A percentile compares a stretch with the other conserved stretches of the same genome.
Conservation (phyloP, 371 early-diverging fungal genomes). For the Mortierella polycephala region DNA sequence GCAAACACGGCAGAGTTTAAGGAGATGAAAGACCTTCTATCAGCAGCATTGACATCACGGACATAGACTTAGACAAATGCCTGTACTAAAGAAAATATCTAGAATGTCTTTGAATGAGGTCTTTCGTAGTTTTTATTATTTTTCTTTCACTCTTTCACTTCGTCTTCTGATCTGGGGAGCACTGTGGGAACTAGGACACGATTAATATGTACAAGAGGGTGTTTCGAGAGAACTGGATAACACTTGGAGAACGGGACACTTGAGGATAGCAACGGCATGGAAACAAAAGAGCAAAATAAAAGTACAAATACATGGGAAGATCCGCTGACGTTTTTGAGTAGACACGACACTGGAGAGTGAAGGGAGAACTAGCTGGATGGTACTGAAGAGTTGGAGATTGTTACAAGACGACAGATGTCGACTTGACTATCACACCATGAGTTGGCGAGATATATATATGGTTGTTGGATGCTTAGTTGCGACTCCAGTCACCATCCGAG, state of each 20-base stretch:
- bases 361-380: constrained; percentile 1
- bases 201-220: constrained; percentile 54
- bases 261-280: constrained; percentile 13
- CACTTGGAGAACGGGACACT: constrained; percentile 13
- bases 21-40: too few species aligned
- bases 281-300: constrained; percentile 15
- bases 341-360: constrained; percentile 1
- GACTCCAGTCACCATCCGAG: constrained; percentile 39
- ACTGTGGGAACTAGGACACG: constrained; percentile 78
- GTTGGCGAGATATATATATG: background rate
- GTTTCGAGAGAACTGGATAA: background rate
- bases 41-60: too few species aligned
- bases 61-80: too few species aligned
- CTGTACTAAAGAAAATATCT: too few species aligned
- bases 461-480: constrained; percentile 17
- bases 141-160: constrained; percentile 18
- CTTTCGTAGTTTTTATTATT: constrained; percentile 18
- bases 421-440: too few species aligned
- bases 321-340: constrained; percentile 15
- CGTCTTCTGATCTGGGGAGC: constrained; percentile 50
- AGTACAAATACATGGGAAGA: constrained; percentile 29
- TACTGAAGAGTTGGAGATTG: background rate
- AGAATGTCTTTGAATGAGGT: too few species aligned
- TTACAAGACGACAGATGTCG: too few species aligned
- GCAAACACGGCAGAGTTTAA: too few species aligned